A percentile compares a stretch with the other conserved stretches of the same genome.
Evolutionary conservation across 352 stramenopile species (phyloP).

Genomic region (Saprolegnia diclina): DNA sequence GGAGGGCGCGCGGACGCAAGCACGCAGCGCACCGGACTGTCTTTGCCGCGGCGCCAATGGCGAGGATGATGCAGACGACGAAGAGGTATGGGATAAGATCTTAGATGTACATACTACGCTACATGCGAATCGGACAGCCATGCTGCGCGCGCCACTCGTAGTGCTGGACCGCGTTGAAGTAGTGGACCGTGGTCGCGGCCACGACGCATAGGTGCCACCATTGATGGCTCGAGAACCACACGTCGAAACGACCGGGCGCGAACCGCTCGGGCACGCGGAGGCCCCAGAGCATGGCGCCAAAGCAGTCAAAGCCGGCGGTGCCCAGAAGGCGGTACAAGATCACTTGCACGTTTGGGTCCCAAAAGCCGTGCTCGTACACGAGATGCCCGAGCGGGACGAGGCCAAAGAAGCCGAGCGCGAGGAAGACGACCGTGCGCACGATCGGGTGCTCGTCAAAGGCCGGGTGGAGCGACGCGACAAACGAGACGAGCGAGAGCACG

Average conservation of each 20-base stretch:
- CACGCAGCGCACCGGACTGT: no score
- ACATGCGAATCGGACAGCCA: constrained; percentile 1
- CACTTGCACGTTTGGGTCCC: constrained; percentile 72
- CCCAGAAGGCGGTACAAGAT: constrained; percentile 73
- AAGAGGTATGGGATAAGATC: no score
- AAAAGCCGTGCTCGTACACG: constrained; percentile 64
- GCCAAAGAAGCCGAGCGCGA: constrained; percentile 75
- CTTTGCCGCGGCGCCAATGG: no score
- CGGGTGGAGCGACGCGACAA: constrained; percentile 63
- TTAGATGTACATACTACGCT: neutral
- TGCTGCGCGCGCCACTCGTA: constrained; percentile 59
- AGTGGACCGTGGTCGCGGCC: constrained; percentile 73
- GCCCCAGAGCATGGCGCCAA: constrained; percentile 76
- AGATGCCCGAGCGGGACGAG: constrained; percentile 68
- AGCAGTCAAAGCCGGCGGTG: constrained; percentile 71
- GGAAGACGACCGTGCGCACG: constrained; percentile 70
- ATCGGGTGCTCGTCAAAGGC: constrained; percentile 69
- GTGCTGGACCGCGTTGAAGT: constrained; percentile 74
- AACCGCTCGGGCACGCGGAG: constrained; percentile 80
- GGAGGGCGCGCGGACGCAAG: no score
- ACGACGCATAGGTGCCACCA: constrained; percentile 86
- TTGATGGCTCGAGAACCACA: constrained; percentile 83
- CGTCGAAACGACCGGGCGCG: constrained; percentile 76
- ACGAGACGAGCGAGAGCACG: constrained; percentile 59
- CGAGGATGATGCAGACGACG: no score